Evolutionary conservation across 2,329 filamentous ascomycete genomes (phyloP), one percentile per base, ranked within the genome.

Genomic region (Madurella mycetomatis): DNA sequence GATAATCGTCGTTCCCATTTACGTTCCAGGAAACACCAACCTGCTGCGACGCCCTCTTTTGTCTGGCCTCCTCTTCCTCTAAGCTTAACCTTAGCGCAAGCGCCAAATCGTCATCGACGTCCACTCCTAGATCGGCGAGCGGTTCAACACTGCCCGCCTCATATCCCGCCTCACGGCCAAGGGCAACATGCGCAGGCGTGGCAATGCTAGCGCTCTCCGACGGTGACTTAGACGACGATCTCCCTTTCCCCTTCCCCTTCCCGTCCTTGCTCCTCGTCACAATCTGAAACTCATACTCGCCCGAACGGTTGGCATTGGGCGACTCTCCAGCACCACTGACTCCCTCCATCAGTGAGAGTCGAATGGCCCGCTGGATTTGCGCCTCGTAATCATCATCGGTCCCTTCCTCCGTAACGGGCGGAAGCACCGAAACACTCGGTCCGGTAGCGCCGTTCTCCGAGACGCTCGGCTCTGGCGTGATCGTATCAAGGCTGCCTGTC

Each of bases 281-380:
- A 61, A 83, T 72, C 13, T 76, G 71, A 46, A 79, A 76, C 40
- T 81, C 78, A 56, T 77, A 79, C 32, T 57, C 59, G 15, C 77
- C 78, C 16, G 73, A 74, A 56, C 73, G 76, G 56, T 72, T 71
- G 18, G 67, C 34, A 5, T 76, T 9, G 0, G 78, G 74, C 3
- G 76, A 78, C 42, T 74, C 70, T 1, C 71, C 74, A 1, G 65
- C 62, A 30, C 79, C 77, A 50, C 79, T 76, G 39, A 76, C 73
- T 5, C 76, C 75, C 59, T 86, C 82, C 49, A 85, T 70, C 7
- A 86, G 69, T 2, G 81, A 85, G 9, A 86, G 70, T 0, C 82
- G 78, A 40, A 86, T 82, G 1, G 83, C 84, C 50, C 81, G 76
- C 67, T 85, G 82, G 9, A 86, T 77, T 62, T 83, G 80, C 48